phyloP scores from a whole-genome alignment of 164 flowering plant genomes.

The Vitis cinerea region DNA sequence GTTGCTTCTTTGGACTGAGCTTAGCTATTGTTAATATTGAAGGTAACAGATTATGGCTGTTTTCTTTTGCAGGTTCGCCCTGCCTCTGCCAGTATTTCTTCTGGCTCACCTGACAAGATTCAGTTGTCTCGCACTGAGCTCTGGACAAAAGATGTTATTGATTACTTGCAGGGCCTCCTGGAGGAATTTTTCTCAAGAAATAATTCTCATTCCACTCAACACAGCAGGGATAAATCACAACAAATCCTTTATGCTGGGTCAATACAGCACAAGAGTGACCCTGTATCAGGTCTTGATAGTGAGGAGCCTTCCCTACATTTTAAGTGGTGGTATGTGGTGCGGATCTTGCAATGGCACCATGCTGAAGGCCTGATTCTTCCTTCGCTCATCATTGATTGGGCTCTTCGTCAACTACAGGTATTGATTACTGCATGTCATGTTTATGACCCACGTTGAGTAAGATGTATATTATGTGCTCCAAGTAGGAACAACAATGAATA shows the following conservation, averaged over 20 bases:
- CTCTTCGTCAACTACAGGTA: slow-evolving; percentile 84
- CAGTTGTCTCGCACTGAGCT: slow-evolving; percentile 75
- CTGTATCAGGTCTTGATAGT: slow-evolving; percentile 41
- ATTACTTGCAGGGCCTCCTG: slow-evolving; percentile 76
- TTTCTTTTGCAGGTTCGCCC: slow-evolving; percentile 67
- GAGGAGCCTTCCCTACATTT: slow-evolving; percentile 79
- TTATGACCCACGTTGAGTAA: too few relatives aligned
- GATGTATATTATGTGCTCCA: not conserved
- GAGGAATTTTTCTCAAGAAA: slow-evolving; percentile 67
- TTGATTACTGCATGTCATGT: not conserved
- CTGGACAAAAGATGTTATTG: slow-evolving; percentile 96
- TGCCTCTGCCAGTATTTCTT: slow-evolving; percentile 48
- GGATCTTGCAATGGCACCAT: slow-evolving; percentile 86
- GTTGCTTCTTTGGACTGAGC: not conserved
- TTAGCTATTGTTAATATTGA: slow-evolving; percentile 2
- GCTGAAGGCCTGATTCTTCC: slow-evolving; percentile 83
- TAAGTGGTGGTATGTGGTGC: slow-evolving; percentile 95
- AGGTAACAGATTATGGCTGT: slow-evolving; percentile 12
- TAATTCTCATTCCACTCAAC: slow-evolving; percentile 43
- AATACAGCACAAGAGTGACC: slow-evolving; percentile 49
- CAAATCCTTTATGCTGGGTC: slow-evolving; percentile 57
- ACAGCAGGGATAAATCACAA: slow-evolving; percentile 59
- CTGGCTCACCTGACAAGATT: slow-evolving; percentile 68
- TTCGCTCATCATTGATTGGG: slow-evolving; percentile 90
- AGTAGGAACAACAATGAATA: not conserved